Base-by-base conservation (phyloP, 208 protist species). In the Novymonas esmeraldas region DNA sequence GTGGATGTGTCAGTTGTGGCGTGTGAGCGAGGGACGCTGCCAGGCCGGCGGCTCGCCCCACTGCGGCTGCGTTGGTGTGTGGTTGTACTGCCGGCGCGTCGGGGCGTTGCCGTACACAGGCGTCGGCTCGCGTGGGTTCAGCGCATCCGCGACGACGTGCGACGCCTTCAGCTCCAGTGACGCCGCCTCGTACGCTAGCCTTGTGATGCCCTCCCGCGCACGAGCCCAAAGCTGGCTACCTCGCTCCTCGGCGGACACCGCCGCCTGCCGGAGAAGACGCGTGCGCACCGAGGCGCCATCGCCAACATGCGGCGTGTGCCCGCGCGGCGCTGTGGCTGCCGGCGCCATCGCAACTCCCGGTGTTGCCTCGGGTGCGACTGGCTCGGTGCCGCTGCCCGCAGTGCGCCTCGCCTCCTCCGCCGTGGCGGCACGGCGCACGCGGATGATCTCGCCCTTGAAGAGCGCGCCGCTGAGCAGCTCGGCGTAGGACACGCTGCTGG, bases 51-150 rank as follows among this genome's bases (percentile, higher is more conserved):
- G n/a, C 29, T 59, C 58, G 7, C 71, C 62, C 71, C 71, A 77
- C 59, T 77, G 71, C 28, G 61, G 63, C 56, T 77, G 65, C 39
- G 54, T 48, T n/a, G 39, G 60, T 10, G 46, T 67, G 44, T 73
- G 64, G 52, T 69, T 38, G 48, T 67, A 66, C 42, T 72, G 58
- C 54, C 55, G 48, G 14, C 33, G 13, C 39, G 66, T 64, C 6
- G 28, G 29, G 2, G 20, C 59, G 33, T 49, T 57, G 22, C 24
- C 62, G 44, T 54, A 41, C 20, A 64, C 31, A 16, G 29, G 33
- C n/a, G 50, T 48, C 11, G 10, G 14, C 46, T 29, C 59, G 28
- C 29, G 46, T 31, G 31, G 49, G 44, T 54, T 48, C 22, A 5
- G n/a, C 0, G 14, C 31, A 14, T 64, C 31, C 1, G n/a, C n/a